Conservation (phyloP, 2,329 filamentous ascomycete species). For the Aspergillus fructus region DNA sequence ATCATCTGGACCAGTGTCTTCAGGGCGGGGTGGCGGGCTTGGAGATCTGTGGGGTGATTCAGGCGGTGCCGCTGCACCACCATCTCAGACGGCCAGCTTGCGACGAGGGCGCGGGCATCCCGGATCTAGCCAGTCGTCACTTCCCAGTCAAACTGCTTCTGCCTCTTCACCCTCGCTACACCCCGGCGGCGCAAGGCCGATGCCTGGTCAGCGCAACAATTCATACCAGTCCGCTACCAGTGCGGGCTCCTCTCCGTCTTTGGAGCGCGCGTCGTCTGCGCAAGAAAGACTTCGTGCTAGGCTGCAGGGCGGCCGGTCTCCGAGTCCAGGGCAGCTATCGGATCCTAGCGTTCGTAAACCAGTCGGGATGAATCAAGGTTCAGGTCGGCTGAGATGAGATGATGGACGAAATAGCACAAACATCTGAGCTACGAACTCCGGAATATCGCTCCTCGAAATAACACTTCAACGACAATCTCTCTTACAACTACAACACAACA, state of each 20-base stretch:
- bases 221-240: conserved; percentile 63
- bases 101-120: conserved; percentile 32
- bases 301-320: conserved; percentile 60
- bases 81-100: conserved; percentile 39
- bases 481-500: not conserved
- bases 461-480: not conserved
- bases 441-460: not conserved
- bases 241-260: conserved; percentile 16
- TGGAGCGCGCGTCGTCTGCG: conserved; percentile 48
- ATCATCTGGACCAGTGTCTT: conserved; percentile 27
- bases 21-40: conserved; percentile 44
- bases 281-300: conserved; percentile 81
- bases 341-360: conserved; percentile 36
- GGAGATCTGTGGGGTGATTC: conserved; percentile 60
- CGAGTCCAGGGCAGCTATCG: conserved; percentile 31
- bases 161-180: conserved; percentile 16
- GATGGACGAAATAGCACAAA: not conserved
- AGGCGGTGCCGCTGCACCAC: conserved; percentile 27
- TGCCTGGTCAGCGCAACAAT: conserved; percentile 71
- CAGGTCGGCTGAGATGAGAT: conserved; percentile 16
- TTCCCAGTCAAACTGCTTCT: conserved; percentile 28
- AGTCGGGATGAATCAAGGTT: conserved; percentile 24
- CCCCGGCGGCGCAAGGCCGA: conserved; percentile 51
- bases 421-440: not conserved
- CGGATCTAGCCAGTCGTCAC: conserved; percentile 19